phyloP scores from a whole-genome alignment of 75 land plant genomes.

The Sequoia sempervirens region DNA sequence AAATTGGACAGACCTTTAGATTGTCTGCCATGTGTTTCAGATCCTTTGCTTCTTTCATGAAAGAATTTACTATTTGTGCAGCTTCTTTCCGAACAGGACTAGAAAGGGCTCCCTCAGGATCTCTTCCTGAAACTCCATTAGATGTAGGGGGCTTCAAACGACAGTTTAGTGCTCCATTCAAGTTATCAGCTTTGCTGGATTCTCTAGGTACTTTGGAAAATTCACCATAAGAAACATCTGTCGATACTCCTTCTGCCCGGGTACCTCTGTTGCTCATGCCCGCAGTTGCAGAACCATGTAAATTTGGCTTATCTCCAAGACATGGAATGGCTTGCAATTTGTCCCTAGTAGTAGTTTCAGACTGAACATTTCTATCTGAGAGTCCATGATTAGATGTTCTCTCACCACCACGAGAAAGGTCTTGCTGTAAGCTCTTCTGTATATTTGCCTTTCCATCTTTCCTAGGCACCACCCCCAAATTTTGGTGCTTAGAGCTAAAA shows the following conservation, averaged over 20 bases:
- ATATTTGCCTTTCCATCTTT: constrained; percentile 16
- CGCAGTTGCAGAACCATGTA: constrained; percentile 16
- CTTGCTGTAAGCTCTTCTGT: constrained; percentile 14
- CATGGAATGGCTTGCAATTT: constrained; percentile 20
- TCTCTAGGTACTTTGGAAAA: constrained; percentile 16
- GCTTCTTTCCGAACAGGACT: constrained; percentile 62
- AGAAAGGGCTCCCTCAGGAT: constrained; percentile 29
- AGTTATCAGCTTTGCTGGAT: constrained; percentile 29
- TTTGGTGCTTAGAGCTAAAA: background rate
- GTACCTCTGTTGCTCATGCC: constrained; percentile 22
- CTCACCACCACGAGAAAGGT: constrained; percentile 17
- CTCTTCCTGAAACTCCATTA: constrained; percentile 26
- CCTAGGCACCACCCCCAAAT: background rate
- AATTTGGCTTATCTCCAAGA: constrained; percentile 18
- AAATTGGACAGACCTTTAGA: constrained; percentile 48
- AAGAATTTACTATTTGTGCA: constrained; percentile 25
- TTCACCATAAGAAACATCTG: constrained; percentile 20
- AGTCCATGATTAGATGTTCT: constrained; percentile 13
- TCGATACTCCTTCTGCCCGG: constrained; percentile 16
- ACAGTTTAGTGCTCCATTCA: constrained; percentile 11
- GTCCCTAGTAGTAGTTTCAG: constrained; percentile 20
- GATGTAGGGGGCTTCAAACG: constrained; percentile 30
- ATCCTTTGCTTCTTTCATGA: constrained; percentile 71
- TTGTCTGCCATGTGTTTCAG: constrained; percentile 88
- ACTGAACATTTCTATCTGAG: constrained; percentile 15